phyloP scores from a whole-genome alignment of 345 rosid genomes.

The Populus davidiana region DNA sequence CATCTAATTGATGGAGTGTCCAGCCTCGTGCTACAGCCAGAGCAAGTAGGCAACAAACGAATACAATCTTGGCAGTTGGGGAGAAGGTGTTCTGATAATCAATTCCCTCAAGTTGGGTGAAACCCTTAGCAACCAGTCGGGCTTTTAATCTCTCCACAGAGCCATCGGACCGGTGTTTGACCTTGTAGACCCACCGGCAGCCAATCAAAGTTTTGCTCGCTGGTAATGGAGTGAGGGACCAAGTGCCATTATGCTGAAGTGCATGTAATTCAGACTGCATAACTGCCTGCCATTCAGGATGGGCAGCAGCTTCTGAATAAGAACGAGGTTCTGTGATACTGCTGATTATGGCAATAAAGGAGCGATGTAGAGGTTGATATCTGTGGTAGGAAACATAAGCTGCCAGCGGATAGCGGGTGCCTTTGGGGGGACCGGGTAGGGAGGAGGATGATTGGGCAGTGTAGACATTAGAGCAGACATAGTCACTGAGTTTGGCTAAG shows the following conservation, averaged over 20 bases:
- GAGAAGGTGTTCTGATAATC: neutral
- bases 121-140: neutral
- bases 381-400: slow-evolving; percentile 1
- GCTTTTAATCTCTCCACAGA: neutral
- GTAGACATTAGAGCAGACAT: neutral
- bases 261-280: neutral
- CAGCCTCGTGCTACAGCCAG: neutral
- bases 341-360: neutral
- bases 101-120: neutral
- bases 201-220: neutral
- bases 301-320: neutral
- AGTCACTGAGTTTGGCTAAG: neutral
- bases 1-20: too few relatives aligned
- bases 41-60: neutral
- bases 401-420: neutral
- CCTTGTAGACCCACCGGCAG: neutral
- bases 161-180: neutral
- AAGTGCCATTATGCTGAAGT: neutral
- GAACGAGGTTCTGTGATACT: neutral
- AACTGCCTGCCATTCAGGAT: neutral
- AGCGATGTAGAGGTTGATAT: neutral
- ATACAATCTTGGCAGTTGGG: neutral
- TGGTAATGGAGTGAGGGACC: neutral
- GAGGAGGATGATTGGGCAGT: neutral
- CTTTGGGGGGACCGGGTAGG: neutral